Evolutionary conservation across 208 protist species (phyloP), one percentile per base, ranked within the genome.

Genomic region (Trypanosoma brucei): DNA sequence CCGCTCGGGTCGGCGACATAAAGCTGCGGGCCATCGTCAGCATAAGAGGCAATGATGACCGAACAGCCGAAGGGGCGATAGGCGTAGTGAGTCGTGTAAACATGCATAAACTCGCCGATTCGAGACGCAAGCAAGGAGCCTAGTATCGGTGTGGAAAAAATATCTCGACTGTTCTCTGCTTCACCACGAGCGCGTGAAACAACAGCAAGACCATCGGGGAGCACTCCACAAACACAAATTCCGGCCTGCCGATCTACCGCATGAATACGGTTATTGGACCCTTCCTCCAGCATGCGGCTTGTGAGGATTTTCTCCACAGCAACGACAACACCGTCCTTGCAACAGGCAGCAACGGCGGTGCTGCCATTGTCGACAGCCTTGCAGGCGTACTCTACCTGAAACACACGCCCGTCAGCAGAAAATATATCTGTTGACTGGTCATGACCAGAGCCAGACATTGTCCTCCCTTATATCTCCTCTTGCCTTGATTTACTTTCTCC

Each of bases 361-460:
- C 97, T 97, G 81, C 91, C 97, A 77, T 98, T 99, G 58, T 99
- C 98, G 22, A 99, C 98, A 1, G 98, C 98, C 79, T 99, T 99
- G 63, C 76, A 74, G 7, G 98, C 98, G 75, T 99, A 99, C 73
- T 99, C 98, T 36, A 99, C 94, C 82, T 99, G 98, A 81, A 99
- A 99, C 2, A 99, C 95, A 39, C 98, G 87, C 0, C 98, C 98
- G 68, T 99, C 98, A 8, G 98, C 97, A 50, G 97, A 99, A 79
- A 98, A 99, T 34, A 98, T 98, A 55, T 97, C 95, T 11, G 90
- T 86, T 49, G 95, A 98, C 62, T 99, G 85, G 84, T 99, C 98
- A 72, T 99, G 99, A 55, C 96, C 86, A 53, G 78, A 84, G 57
- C 84, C 84, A 52, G 75, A 68, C 58, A 83, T 84, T 65, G 83